Base-by-base conservation (phyloP, 1,139 yeast genomes). In the Candida frijolesensis region DNA sequence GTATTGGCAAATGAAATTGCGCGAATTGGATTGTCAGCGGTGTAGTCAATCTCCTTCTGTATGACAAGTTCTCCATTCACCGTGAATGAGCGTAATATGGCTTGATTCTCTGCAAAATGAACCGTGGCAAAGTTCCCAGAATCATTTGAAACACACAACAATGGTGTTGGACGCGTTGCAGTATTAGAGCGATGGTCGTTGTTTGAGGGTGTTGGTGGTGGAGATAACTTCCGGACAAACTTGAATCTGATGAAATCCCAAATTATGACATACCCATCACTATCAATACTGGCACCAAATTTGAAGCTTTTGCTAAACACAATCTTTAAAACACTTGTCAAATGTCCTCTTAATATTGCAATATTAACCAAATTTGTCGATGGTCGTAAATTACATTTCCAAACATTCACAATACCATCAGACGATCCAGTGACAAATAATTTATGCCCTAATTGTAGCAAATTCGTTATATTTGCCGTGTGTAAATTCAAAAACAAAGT, bases 191-290 rank as follows among this genome's bases (percentile, higher is more conserved):
- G 29, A 25, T 25, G 9, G 10, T 6, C 10, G 7, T 25, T 25
- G 29, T 8, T 25, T 9, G 29, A 9, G 0, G 62, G 56, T 5
- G 62, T 25, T 9, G 29, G 8, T 0, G 62, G 56, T 5, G 62
- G 59, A 2, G 51, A 30, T 1, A 86, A 60, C 45, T 68, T 67
- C 49, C 87, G 65, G 10, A 87, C 76, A 46, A 76, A 72, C 47
- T 73, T 76, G 50, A 71, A 74, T 32, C 84, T 65, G 0, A 82
- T 73, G 42, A 81, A 59, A 57, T 87, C 88, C 92, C 92, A 85
- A 6, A 81, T 54, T 25, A 74, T 76, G 3, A 79, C 79, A 1
- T 63, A 61, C 0, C 91, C 89, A 3, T 61, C 64, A 0, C 46
- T 52, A 60, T 85, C 90, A 16, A 80, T 62, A 50, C 84, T 78